Evolutionary conservation across 257 asterid genomes (phyloP).

Genomic region (Buddleja alternifolia): DNA sequence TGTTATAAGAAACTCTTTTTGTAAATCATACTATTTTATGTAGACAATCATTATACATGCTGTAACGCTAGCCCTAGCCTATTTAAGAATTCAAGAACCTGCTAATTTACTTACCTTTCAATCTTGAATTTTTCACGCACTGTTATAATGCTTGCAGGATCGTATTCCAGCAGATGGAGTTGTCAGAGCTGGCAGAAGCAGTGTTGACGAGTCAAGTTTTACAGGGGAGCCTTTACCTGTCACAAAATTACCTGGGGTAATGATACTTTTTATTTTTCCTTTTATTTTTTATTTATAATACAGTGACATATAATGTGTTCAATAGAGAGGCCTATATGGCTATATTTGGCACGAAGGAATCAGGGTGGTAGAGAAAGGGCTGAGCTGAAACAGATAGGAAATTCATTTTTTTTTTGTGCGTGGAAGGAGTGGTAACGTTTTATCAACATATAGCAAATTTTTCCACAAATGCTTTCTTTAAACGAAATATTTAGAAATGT

Average conservation of each 20-base stretch:
- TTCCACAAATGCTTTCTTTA: neutral
- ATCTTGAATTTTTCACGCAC: slow-evolving; percentile 16
- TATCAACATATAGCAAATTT: slow-evolving; percentile 1
- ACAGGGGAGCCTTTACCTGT: slow-evolving; percentile 98
- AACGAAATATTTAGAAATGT: neutral
- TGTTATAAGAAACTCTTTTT: slow-evolving; percentile 12
- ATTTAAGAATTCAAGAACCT: slow-evolving; percentile 13
- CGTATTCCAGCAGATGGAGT: slow-evolving; percentile 99
- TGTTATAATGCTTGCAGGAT: slow-evolving; percentile 59
- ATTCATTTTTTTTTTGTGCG: neutral
- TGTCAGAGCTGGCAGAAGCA: slow-evolving; percentile 89
- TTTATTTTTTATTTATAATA: slow-evolving; percentile 20
- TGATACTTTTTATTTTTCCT: slow-evolving; percentile 26
- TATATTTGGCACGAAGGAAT: slow-evolving; percentile 21
- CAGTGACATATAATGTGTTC: slow-evolving; percentile 5
- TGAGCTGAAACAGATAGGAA: neutral
- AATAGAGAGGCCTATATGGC: slow-evolving; percentile 15
- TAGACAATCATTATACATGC: slow-evolving; percentile 7
- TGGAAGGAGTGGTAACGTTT: neutral
- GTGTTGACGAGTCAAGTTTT: slow-evolving; percentile 96
- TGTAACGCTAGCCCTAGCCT: neutral
- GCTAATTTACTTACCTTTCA: slow-evolving; percentile 4
- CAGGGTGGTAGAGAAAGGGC: slow-evolving; percentile 15
- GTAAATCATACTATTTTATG: slow-evolving; percentile 13
- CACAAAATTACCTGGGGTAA: slow-evolving; percentile 98